A percentile compares a stretch with the other conserved stretches of the same genome.
These are phyloP conservation scores for Austroboletus niveus DNA, from an alignment of 1,284 basidiomycete genomes.

Conservation along the genomic window DNA sequence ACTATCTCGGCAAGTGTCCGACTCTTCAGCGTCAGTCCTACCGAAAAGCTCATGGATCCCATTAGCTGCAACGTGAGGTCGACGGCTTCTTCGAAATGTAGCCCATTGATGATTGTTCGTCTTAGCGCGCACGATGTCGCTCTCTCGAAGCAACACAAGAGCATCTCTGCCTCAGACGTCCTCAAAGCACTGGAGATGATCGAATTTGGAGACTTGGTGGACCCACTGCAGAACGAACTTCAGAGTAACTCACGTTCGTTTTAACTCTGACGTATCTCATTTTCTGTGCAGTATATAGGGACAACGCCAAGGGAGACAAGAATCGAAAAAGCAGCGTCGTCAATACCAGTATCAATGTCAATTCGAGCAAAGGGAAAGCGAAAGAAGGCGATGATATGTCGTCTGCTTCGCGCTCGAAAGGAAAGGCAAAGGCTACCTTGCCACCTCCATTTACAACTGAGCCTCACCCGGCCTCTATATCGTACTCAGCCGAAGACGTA, in stretches of 20 bases:
- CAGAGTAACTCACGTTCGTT: constrained; percentile 46
- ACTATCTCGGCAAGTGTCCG: constrained; percentile 70
- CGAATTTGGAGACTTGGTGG: constrained; percentile 76
- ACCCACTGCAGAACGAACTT: constrained; percentile 69
- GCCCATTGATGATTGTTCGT: constrained; percentile 7
- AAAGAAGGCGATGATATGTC: constrained; percentile 26
- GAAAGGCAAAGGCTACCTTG: constrained; percentile 36
- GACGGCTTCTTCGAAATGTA: not conserved
- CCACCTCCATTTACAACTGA: constrained; percentile 31
- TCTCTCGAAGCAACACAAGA: constrained; percentile 79
- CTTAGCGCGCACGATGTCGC: constrained; percentile 86
- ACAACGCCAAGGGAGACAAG: constrained; percentile 54
- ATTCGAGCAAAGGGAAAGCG: constrained; percentile 30
- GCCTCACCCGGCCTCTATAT: constrained; percentile 24
- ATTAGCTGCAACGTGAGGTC: constrained; percentile 64
- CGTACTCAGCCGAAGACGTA: constrained; percentile 19
- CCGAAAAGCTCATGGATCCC: constrained; percentile 2
- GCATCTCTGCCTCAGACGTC: constrained; percentile 85
- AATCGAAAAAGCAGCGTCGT: constrained; percentile 41
- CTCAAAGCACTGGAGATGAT: constrained; percentile 81
- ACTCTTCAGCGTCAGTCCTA: not conserved
- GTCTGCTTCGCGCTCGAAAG: constrained; percentile 30
- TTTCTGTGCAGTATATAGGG: constrained; percentile 51
- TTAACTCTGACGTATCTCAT: not conserved
- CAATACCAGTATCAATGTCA: constrained; percentile 7